Base-by-base conservation (phyloP, 805 yeast species). In the Monosporozyma unispora region DNA sequence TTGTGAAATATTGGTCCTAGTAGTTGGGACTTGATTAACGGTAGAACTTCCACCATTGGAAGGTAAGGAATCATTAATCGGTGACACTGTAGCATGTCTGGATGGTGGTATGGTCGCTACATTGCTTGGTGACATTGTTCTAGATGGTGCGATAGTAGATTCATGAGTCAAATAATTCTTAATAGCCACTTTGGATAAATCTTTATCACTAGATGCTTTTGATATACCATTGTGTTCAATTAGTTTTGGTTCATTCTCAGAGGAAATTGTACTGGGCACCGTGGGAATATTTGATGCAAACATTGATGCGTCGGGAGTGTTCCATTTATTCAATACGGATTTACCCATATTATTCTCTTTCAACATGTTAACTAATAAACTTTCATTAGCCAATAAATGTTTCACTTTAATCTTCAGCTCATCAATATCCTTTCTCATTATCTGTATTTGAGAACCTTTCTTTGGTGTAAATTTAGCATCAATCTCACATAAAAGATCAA, bases 391-490 rank as follows among this genome's bases (percentile, higher is more conserved):
- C 38, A 79, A 75, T 44, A 82, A 65, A 66, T 76, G 74, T 59
- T 83, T 87, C 57, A 85, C 81, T 69, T 84, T 82, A 40, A 83
- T 73, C 57, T 83, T 81, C 55, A 88, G 69, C 56, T 84, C 91
- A 60, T 85, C 90, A 5, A 88, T 89, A 57, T 90, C 97, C 57
- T 85, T 86, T 56, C 89, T 77, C 58, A 90, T 70, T 48, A 83
- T 76, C 58, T 88, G 96, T 25, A 89, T 81, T 64, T 89, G 96
- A 1, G 91, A 83, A 0, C 96, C 96, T 66, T 88, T 89, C 57
- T 87, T 83, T 3, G 97, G 96, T 60, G 89, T 77, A 66, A 88
- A 90, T 57, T 83, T 83, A 1, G 96, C 96, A 66, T 90, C 96
- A 22, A 90, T 86, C 57, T 85, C 91, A 70, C 97, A 90, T 50